These are phyloP conservation scores for Nemania sp. DNA, from an alignment of 2,329 filamentous ascomycete genomes.

Conservation along the genomic window DNA sequence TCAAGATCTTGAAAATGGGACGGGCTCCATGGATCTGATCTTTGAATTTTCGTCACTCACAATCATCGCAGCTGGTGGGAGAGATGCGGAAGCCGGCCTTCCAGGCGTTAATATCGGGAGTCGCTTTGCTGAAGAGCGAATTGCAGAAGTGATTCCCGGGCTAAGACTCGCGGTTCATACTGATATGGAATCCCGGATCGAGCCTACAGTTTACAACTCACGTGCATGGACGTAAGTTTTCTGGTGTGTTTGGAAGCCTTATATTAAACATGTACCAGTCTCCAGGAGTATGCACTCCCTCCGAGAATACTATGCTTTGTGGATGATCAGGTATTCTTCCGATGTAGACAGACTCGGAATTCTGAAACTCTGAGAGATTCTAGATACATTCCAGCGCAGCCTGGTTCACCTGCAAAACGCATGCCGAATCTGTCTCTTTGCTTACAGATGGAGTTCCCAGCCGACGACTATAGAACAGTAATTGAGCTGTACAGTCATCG, in stretches of 20 bases:
- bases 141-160: neutral
- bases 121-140: neutral
- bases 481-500: neutral
- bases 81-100: neutral
- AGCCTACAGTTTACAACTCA: neutral
- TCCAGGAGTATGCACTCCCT: neutral
- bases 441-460: neutral
- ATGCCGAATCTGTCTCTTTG: too few relatives aligned
- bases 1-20: neutral
- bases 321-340: neutral
- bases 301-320: neutral
- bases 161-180: neutral
- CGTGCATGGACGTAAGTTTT: neutral
- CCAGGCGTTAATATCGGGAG: neutral
- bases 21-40: neutral
- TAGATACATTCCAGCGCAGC: too few relatives aligned
- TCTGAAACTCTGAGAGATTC: neutral
- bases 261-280: neutral
- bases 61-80: neutral
- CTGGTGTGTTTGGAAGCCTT: neutral
- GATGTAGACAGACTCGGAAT: neutral
- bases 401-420: too few relatives aligned
- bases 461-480: neutral
- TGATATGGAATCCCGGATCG: neutral
- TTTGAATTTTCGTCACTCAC: neutral